A percentile compares a stretch with the other conserved stretches of the same genome.
phyloP scores from a whole-genome alignment of 2,329 filamentous ascomycete genomes.

The Ustilaginoidea virens region DNA sequence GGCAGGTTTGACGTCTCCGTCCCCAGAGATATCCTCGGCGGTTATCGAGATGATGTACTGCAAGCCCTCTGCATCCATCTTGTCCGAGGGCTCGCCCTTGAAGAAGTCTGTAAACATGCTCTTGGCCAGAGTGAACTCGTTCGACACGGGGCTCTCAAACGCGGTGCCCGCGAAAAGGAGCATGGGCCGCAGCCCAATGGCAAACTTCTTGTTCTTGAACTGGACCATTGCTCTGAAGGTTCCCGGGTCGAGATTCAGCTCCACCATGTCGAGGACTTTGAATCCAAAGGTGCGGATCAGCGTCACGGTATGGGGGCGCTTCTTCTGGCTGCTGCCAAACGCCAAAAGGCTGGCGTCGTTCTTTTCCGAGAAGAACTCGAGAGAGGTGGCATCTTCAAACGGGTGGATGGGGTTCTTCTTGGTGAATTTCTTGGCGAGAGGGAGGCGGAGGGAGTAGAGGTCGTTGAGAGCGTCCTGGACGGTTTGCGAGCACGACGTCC shows the following conservation, averaged over 20 bases:
- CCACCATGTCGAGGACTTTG: slow-evolving; percentile 88
- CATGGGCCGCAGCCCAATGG: slow-evolving; percentile 76
- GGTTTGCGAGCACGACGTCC: slow-evolving; percentile 69
- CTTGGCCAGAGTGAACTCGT: slow-evolving; percentile 76
- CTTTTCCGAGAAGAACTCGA: slow-evolving; percentile 94
- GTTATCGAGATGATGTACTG: slow-evolving; percentile 78
- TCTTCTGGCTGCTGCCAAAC: slow-evolving; percentile 80
- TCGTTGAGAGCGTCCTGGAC: slow-evolving; percentile 75
- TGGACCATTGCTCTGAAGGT: slow-evolving; percentile 54
- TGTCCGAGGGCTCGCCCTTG: slow-evolving; percentile 56
- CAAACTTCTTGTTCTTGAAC: slow-evolving; percentile 63
- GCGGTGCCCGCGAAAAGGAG: slow-evolving; percentile 78
- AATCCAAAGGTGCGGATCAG: slow-evolving; percentile 69
- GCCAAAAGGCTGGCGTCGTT: slow-evolving; percentile 82
- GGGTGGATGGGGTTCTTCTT: slow-evolving; percentile 96
- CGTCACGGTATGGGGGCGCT: slow-evolving; percentile 83
- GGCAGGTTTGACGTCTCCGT: slow-evolving; percentile 33
- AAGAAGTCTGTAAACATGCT: slow-evolving; percentile 83
- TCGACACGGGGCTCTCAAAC: slow-evolving; percentile 67
- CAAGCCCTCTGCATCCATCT: slow-evolving; percentile 87
- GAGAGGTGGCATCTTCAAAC: slow-evolving; percentile 74
- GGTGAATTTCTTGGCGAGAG: slow-evolving; percentile 76
- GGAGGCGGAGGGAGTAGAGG: slow-evolving; percentile 70
- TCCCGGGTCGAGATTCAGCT: slow-evolving; percentile 67
- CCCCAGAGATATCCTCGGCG: slow-evolving; percentile 46